Evolutionary conservation across 805 yeast species (phyloP).

Genomic region (Suhomyces canberraensis): DNA sequence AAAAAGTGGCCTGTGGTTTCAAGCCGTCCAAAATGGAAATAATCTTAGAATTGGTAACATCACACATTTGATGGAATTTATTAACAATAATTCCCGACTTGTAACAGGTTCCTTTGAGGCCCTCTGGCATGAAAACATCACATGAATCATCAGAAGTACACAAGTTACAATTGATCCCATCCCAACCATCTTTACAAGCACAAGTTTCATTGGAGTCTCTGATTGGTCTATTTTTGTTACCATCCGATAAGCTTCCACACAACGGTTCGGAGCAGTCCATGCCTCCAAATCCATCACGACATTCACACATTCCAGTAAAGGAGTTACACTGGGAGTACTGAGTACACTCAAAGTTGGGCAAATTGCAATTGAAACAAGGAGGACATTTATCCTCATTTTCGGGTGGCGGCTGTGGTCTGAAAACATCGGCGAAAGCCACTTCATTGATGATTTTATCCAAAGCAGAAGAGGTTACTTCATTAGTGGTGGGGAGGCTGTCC

Average conservation of each 20-base stretch:
- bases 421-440: background rate
- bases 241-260: constrained; percentile 78
- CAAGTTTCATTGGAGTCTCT: constrained; percentile 57
- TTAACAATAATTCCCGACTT: constrained; percentile 79
- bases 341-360: constrained; percentile 84
- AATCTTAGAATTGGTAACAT: constrained; percentile 87
- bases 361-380: constrained; percentile 92
- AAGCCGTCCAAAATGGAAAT: constrained; percentile 74
- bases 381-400: constrained; percentile 55
- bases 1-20: constrained; percentile 87
- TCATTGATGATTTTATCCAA: constrained; percentile 1
- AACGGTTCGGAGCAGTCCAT: constrained; percentile 83
- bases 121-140: constrained; percentile 84
- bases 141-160: constrained; percentile 75
- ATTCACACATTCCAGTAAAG: constrained; percentile 87
- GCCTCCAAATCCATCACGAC: constrained; percentile 92
- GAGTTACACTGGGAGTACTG: constrained; percentile 89
- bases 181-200: constrained; percentile 83
- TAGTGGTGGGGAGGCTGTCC: too few relatives aligned
- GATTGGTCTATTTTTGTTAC: constrained; percentile 58
- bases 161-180: constrained; percentile 89
- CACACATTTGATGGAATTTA: constrained; percentile 84
- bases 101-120: constrained; percentile 84
- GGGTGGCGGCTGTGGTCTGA: constrained; percentile 1
- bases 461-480: background rate